These are phyloP conservation scores for Dictyophora rubrovolvata DNA, from an alignment of 768 basidiomycete genomes.

Conservation along the genomic window DNA sequence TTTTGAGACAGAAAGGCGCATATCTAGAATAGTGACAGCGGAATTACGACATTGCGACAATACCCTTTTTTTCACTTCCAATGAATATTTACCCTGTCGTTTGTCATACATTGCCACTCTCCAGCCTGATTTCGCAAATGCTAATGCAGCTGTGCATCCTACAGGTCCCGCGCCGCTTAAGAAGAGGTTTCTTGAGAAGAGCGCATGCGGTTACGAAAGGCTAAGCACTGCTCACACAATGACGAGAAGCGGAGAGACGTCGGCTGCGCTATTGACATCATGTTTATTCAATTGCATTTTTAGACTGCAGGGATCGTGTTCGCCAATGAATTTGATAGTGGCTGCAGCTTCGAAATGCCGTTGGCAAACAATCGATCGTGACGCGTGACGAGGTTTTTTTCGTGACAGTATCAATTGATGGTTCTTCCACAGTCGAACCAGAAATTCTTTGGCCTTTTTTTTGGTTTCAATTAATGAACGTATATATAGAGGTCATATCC, in stretches of 20 bases:
- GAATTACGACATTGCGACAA: too few relatives aligned
- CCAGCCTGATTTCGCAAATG: slow-evolving; percentile 84
- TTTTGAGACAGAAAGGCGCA: slow-evolving; percentile 63
- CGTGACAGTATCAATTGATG: too few relatives aligned
- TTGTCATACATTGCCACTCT: slow-evolving; percentile 68
- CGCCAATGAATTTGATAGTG: too few relatives aligned
- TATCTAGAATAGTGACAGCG: slow-evolving; percentile 35
- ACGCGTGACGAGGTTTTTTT: too few relatives aligned
- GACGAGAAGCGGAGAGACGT: background rate
- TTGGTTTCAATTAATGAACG: too few relatives aligned
- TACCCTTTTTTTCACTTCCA: background rate
- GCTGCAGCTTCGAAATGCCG: too few relatives aligned
- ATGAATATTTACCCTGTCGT: slow-evolving; percentile 47
- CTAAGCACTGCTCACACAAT: background rate
- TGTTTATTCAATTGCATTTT: too few relatives aligned
- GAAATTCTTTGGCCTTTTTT: too few relatives aligned
- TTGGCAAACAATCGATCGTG: too few relatives aligned
- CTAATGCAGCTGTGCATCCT: slow-evolving; percentile 81
- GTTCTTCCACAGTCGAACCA: too few relatives aligned
- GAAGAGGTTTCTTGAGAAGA: background rate
- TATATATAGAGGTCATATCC: too few relatives aligned
- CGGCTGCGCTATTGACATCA: background rate
- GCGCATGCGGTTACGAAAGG: background rate
- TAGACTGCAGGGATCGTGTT: too few relatives aligned
- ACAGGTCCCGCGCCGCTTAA: slow-evolving; percentile 78